Percentiles rank a stretch among this genome's conserved stretches.
Conservation (phyloP, 306 rosid genomes). For the Fragaria vesca region DNA sequence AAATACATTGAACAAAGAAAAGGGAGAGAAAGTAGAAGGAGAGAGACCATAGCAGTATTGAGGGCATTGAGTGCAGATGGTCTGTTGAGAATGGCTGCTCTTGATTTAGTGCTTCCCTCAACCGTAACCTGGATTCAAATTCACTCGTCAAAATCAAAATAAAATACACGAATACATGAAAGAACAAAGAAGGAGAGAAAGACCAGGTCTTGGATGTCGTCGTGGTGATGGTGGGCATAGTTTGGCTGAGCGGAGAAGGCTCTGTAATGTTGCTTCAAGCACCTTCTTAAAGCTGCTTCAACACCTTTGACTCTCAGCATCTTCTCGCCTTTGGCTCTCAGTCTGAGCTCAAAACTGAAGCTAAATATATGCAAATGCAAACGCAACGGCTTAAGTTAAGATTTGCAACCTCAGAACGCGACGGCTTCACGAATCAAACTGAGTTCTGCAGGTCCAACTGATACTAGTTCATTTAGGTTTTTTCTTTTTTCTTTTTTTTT, state of each 20-base stretch:
- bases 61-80: conserved; percentile 71
- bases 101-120: conserved; percentile 79
- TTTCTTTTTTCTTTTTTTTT: too few relatives aligned
- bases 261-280: conserved; percentile 44
- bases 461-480: too few relatives aligned
- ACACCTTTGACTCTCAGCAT: conserved; percentile 70
- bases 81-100: conserved; percentile 77
- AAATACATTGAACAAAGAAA: conserved; percentile 6
- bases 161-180: too few relatives aligned
- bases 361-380: too few relatives aligned
- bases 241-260: conserved; percentile 59
- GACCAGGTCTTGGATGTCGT: conserved; percentile 60
- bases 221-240: conserved; percentile 30
- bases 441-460: too few relatives aligned
- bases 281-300: conserved; percentile 34
- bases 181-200: not conserved
- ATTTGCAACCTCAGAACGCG: too few relatives aligned
- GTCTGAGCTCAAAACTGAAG: too few relatives aligned
- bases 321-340: not conserved
- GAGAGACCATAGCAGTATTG: conserved; percentile 55
- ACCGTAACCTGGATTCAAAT: conserved; percentile 58
- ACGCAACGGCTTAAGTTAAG: too few relatives aligned
- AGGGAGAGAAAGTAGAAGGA: not conserved
- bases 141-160: too few relatives aligned
- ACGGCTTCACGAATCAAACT: too few relatives aligned